Evolutionary conservation across 192 early-diverging fungal species (phyloP), one percentile per base, ranked within the genome.

Genomic region (Cetraspora pellucida): DNA sequence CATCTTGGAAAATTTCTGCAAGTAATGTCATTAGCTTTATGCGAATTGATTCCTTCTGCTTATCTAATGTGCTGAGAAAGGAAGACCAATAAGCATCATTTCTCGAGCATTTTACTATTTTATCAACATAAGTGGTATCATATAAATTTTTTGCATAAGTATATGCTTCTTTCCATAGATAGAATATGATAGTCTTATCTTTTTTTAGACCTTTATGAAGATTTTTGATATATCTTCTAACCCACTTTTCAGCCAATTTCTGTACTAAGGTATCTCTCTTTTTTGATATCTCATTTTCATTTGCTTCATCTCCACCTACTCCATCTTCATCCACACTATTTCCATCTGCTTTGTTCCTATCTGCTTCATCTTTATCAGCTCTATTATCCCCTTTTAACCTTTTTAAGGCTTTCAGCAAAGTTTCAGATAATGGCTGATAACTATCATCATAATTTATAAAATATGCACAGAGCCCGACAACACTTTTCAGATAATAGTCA

Each of bases 211-310:
- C 50, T 0, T 71, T 47, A 71, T 19, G 69, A 3, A 71, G 16
- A 21, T 54, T 17, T 54, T 71, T 71, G 50, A 71, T 71, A 71
- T 71, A 55, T 0, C 28, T 9, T 52, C 17, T 71, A 52, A 55
- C 0, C 69, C 69, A 71, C 28, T 71, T 71, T 71, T 37, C 28
- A 55, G 69, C 69, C 3, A 13, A 71, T 30, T 71, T 71, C 28
- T 71, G 69, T 2, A 47, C 19, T 52, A 28, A 21, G n/a, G 6
- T 2, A 60, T 60, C 58, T 60, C 11, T 60, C 11, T 27, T 60
- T 27, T 60, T 60, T 60, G 58, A 21, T 60, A 66, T 16, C 8
- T 66, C 64, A 2, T 66, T 6, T 66, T 66, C 31, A 43, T 66
- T 37, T 16, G n/a, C 9, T 44, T 66, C 64, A 1, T 66, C 44